phyloP scores from a whole-genome alignment of 2,329 filamentous ascomycete genomes.

The Trichoderma endophyticum region DNA sequence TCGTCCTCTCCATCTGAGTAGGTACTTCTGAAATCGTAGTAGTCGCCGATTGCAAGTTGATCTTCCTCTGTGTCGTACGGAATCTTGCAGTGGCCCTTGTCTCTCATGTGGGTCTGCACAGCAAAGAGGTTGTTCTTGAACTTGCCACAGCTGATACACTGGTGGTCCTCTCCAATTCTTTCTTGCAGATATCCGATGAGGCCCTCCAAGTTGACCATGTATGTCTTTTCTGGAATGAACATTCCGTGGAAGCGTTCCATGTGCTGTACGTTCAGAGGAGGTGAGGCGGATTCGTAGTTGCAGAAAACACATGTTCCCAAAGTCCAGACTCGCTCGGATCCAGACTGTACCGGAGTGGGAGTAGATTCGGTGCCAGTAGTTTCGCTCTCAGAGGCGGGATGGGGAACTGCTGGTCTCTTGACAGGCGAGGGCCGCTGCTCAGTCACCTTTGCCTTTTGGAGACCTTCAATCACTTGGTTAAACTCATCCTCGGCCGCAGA shows the following conservation, averaged over 20 bases:
- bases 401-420: constrained; percentile 53
- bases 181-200: constrained; percentile 73
- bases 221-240: constrained; percentile 89
- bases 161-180: constrained; percentile 74
- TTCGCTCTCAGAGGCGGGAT: constrained; percentile 36
- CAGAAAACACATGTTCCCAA: constrained; percentile 78
- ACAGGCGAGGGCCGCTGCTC: constrained; percentile 48
- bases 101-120: constrained; percentile 94
- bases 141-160: constrained; percentile 88
- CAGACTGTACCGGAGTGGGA: constrained; percentile 37
- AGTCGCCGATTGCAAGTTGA: constrained; percentile 91
- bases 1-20: constrained; percentile 72
- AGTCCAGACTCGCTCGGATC: constrained; percentile 39
- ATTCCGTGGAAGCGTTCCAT: constrained; percentile 94
- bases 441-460: constrained; percentile 71
- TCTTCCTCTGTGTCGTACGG: constrained; percentile 85
- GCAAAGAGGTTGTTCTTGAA: constrained; percentile 73
- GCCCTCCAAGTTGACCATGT: constrained; percentile 77
- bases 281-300: constrained; percentile 74
- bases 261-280: constrained; percentile 75
- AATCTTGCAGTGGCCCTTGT: constrained; percentile 96
- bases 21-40: constrained; percentile 93
- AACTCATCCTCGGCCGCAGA: constrained; percentile 72
- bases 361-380: constrained; percentile 43
- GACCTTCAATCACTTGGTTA: constrained; percentile 69